A percentile compares a stretch with the other conserved stretches of the same genome.
Conservation (phyloP, 768 basidiomycete genomes). For the Mycena galopus region DNA sequence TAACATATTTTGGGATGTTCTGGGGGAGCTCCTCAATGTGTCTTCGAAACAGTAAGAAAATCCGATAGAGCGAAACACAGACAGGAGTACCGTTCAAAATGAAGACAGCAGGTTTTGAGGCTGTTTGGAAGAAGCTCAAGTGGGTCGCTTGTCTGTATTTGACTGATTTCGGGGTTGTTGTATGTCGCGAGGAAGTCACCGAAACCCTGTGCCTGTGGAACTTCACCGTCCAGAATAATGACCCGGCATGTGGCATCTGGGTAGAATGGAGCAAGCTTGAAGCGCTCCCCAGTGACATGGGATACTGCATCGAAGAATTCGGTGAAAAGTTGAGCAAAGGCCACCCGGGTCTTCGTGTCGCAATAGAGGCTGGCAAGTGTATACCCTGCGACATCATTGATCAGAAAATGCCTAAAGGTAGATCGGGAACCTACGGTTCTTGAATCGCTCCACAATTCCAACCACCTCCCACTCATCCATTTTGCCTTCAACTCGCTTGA, state of each 20-base stretch:
- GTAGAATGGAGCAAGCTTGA: too few species aligned
- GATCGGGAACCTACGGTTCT: slow-evolving; percentile 26
- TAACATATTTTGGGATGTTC: not conserved
- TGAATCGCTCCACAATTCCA: slow-evolving; percentile 13
- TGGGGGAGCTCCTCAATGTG: not conserved
- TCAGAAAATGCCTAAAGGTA: not conserved
- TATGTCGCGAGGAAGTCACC: too few species aligned
- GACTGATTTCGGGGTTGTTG: too few species aligned
- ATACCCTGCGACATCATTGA: slow-evolving; percentile 28
- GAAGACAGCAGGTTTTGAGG: not conserved
- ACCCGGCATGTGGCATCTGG: slow-evolving; percentile 9
- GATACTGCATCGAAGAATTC: not conserved
- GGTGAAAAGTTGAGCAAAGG: not conserved
- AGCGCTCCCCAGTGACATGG: not conserved
- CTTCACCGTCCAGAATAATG: slow-evolving; percentile 21
- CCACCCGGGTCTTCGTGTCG: slow-evolving; percentile 18
- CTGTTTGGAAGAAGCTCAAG: too few species aligned
- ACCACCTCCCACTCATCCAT: slow-evolving; percentile 40
- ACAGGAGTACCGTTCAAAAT: too few species aligned
- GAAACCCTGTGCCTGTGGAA: not conserved
- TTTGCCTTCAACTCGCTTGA: slow-evolving; percentile 36
- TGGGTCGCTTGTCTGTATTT: too few species aligned
- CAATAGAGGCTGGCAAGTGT: slow-evolving; percentile 36
- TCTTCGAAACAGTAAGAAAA: not conserved
- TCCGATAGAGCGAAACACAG: not conserved